Evolutionary conservation across 2,329 filamentous ascomycete genomes (phyloP).

Genomic region (Leptosphaerulina australis): DNA sequence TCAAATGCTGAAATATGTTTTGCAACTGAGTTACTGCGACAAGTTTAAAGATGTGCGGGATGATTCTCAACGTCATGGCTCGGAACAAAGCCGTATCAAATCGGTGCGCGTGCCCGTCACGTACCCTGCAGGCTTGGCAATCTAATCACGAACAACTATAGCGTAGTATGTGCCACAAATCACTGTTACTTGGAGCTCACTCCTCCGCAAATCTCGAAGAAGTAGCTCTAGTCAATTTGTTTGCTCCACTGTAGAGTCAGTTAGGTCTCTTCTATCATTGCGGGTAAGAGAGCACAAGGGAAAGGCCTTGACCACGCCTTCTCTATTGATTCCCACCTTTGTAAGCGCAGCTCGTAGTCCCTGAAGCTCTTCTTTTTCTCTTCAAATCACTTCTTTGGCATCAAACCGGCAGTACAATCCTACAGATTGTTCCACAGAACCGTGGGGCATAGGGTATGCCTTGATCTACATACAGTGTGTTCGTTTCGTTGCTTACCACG

Average conservation of each 20-base stretch:
- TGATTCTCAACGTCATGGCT: slow-evolving; percentile 15
- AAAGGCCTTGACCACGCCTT: neutral
- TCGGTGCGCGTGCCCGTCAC: slow-evolving; percentile 8
- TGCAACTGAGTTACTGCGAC: neutral
- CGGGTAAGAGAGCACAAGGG: neutral
- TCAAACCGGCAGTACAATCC: no score
- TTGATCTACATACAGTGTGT: neutral
- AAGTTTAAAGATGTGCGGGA: neutral
- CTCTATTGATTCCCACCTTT: neutral
- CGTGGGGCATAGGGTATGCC: slow-evolving; percentile 11
- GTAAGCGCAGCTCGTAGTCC: neutral
- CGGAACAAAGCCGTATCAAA: slow-evolving; percentile 7
- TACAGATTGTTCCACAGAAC: no score
- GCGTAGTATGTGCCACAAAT: slow-evolving; percentile 5
- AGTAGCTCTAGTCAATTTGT: neutral
- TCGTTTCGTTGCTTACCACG: slow-evolving; percentile 3
- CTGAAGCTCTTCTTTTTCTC: neutral
- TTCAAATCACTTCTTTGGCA: no score
- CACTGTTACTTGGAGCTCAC: neutral
- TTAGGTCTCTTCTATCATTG: neutral
- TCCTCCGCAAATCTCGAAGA: neutral
- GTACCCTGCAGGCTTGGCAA: slow-evolving; percentile 19
- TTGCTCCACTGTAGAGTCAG: neutral
- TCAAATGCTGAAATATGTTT: neutral
- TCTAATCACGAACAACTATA: no score